Conservation (phyloP, 495 filamentous ascomycete genomes). For the Durotheca rogersii region DNA sequence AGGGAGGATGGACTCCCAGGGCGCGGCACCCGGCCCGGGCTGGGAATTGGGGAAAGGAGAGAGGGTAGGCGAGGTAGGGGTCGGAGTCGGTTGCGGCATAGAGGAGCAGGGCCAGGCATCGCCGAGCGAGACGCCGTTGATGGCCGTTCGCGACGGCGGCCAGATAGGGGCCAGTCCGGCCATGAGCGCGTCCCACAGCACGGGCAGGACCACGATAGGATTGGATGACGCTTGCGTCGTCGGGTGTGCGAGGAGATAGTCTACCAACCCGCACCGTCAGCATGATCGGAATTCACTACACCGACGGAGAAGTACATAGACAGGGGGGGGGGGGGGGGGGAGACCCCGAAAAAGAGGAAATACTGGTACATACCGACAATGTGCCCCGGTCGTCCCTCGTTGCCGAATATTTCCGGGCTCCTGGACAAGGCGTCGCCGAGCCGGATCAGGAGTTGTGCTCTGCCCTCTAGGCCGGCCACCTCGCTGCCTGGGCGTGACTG, state of each 20-base stretch:
- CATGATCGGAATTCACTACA: not conserved
- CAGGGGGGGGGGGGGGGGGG: not conserved
- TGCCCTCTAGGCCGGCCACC: conserved; percentile 85
- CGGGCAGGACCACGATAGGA: conserved; percentile 86
- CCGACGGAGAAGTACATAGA: not conserved
- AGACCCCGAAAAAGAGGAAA: conserved; percentile 3
- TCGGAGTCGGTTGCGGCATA: conserved; percentile 70
- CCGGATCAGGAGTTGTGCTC: conserved; percentile 74
- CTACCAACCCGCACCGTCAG: conserved; percentile 46
- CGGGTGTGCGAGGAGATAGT: conserved; percentile 89
- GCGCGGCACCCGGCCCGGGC: conserved; percentile 48
- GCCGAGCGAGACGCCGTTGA: conserved; percentile 85
- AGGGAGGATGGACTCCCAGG: conserved; percentile 93
- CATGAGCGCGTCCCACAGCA: conserved; percentile 87
- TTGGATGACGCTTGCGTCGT: conserved; percentile 82
- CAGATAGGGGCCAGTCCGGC: conserved; percentile 84
- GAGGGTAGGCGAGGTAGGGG: conserved; percentile 43
- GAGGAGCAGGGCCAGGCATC: conserved; percentile 91
- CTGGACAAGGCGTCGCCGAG: conserved; percentile 71
- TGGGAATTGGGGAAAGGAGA: conserved; percentile 48
- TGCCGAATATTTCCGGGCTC: conserved; percentile 82
- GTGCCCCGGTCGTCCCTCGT: conserved; percentile 82
- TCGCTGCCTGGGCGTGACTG: conserved; percentile 80
- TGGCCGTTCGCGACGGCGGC: conserved; percentile 83
- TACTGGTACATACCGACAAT: conserved; percentile 74